These are phyloP conservation scores for Pythium vanterpoolii DNA, from an alignment of 352 stramenopile genomes.

Conservation along the genomic window DNA sequence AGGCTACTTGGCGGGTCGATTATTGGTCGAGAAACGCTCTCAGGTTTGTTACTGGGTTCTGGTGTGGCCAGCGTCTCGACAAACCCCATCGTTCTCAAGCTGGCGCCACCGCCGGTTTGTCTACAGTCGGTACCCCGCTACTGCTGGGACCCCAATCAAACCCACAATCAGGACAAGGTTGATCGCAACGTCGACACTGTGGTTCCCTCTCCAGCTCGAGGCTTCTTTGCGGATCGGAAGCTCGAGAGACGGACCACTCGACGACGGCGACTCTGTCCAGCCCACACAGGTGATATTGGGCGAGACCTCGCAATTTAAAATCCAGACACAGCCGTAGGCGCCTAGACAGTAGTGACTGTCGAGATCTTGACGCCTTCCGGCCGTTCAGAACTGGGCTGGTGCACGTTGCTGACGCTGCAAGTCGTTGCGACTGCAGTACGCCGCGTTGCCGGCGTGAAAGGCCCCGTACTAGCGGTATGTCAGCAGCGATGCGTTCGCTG, in stretches of 20 bases:
- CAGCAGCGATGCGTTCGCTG: neutral
- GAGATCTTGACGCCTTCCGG: neutral
- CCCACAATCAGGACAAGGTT: neutral
- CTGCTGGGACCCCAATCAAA: neutral
- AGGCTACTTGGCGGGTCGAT: neutral
- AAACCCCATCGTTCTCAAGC: neutral
- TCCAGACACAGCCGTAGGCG: neutral
- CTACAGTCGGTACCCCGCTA: neutral
- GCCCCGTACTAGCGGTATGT: neutral
- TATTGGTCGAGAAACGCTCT: neutral
- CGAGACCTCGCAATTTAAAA: neutral
- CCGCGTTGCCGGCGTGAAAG: neutral
- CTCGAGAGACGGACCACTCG: neutral
- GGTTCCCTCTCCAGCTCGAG: neutral
- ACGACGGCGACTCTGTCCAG: neutral
- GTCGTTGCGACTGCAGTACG: neutral
- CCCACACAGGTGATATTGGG: neutral
- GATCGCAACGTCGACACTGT: neutral
- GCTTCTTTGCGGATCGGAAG: neutral
- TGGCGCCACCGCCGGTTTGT: neutral
- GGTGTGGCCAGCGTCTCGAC: neutral
- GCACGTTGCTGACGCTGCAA: neutral
- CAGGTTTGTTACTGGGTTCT: neutral
- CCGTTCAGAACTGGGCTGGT: neutral
- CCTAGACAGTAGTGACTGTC: constrained; percentile 1